Conservation (phyloP, 2,329 filamentous ascomycete genomes). For the Fusarium goolgardi region DNA sequence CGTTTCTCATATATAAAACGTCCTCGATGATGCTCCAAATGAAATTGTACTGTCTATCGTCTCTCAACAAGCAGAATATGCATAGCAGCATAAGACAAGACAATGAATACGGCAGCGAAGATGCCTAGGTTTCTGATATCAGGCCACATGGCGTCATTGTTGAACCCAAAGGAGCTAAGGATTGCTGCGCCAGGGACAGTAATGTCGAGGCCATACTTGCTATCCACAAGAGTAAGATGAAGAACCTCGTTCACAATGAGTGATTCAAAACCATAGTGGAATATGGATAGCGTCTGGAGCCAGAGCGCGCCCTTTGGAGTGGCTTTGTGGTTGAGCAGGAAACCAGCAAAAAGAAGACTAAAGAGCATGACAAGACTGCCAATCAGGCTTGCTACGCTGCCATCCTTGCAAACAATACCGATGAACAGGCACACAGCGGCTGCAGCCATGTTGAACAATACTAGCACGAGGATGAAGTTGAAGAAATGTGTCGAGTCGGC, state of each 20-base stretch:
- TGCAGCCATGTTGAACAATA: conserved; percentile 95
- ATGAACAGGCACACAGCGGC: conserved; percentile 96
- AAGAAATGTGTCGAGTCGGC: conserved; percentile 86
- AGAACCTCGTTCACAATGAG: conserved; percentile 97
- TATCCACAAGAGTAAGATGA: conserved; percentile 87
- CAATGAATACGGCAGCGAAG: conserved; percentile 84
- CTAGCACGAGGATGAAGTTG: conserved; percentile 89
- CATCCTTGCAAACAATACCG: conserved; percentile 93
- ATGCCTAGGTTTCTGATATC: conserved; percentile 85
- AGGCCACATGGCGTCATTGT: conserved; percentile 85
- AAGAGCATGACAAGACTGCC: conserved; percentile 98
- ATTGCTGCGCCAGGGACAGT: conserved; percentile 95
- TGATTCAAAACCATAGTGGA: conserved; percentile 97
- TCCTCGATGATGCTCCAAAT: not conserved
- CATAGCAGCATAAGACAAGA: conserved; percentile 92
- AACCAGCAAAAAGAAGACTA: conserved; percentile 91
- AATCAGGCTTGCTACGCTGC: conserved; percentile 90
- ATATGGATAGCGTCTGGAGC: conserved; percentile 94
- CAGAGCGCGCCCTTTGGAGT: conserved; percentile 88
- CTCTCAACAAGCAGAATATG: conserved; percentile 93
- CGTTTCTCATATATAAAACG: conserved; percentile 10
- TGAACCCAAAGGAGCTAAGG: conserved; percentile 92
- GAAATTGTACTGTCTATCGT: conserved; percentile 53
- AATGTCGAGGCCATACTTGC: conserved; percentile 96
- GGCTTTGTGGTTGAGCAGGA: conserved; percentile 93